Evolutionary conservation across 129 eudicot species (phyloP), one percentile per base, ranked within the genome.

Genomic region (Sambucus nigra): DNA sequence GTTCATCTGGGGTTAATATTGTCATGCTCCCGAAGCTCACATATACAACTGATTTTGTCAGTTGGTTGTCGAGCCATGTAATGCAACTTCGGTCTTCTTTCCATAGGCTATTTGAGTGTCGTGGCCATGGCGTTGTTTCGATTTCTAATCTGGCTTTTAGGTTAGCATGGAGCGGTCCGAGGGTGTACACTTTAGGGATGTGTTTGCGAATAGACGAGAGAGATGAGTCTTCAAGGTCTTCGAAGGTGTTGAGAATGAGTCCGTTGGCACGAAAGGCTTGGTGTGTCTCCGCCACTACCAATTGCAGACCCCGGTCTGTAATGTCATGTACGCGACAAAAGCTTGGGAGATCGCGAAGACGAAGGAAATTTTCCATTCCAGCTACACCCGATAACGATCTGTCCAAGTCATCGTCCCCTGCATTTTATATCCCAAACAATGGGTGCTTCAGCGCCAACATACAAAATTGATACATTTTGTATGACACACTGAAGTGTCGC

Each of bases 21-120:
- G 81, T 50, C 61, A 76, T 26, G 35, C 94, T 80, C 14, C 84
- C 88, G 7, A 84, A 84, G 58, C 84, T 84, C n/a, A 80, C 82
- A 29, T 84, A 84, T 7, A 79, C 41, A 0, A 79, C 88, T 0
- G 87, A 83, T 51, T 70, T 73, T 2, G 41, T 53, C 5, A 69
- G 69, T 41, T 79, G 78, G 11, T 60, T 39, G 13, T 76, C 71
- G 11, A 80, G 65, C 94, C 88, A 84, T 5, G 24, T 29, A 20
- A 84, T 53, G 59, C 84, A 84, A 32, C 68, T 76, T 23, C 48
- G 49, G 7, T 79, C 94, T 35, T 73, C 82, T 40, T 67, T 68
- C 87, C 74, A 69, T 1, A 79, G 27, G 44, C 81, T 80, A 7
- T 45, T 52, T 7, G n/a, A n/a, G n/a, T n/a, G n/a, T n/a, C n/a